Base-by-base conservation (phyloP, 2,329 filamentous ascomycete genomes). In the Zymoseptoria crescenta region DNA sequence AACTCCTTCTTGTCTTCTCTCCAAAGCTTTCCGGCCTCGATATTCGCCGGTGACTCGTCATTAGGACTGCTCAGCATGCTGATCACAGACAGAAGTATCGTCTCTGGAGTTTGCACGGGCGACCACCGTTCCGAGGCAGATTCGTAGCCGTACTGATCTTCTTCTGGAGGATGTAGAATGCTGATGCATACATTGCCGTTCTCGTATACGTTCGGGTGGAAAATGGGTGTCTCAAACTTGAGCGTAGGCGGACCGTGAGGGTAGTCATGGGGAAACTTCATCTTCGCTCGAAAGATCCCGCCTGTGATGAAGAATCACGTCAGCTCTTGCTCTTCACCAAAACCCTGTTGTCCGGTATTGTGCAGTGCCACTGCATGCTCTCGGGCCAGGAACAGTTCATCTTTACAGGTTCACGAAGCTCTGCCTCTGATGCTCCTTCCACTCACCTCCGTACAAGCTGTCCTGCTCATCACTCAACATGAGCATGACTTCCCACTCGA, bases 401-500 rank as follows among this genome's bases (percentile, higher is more conserved):
- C 35, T 45, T 45, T 16, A 45, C 35, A 45, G 35, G n/a, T 16
- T 45, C n/a, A 45, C n/a, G 9, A 45, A 16, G n/a, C 35, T 45
- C 35, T 45, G 35, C 35, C 35, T 16, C 13, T 7, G 35, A 16
- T 16, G 13, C 16, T 45, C 35, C 13, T 45, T 55, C 13, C 49
- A 76, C 83, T 59, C 77, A 93, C 92, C 92, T 69, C 92, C 92
- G 69, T 96, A 96, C 75, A 89, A 89, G 76, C 92, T 93, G 53
- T 70, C 70, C 60, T 72, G 69, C 76, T 89, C 92, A 72, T 96
- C 91, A 63, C 85, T 91, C 65, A 97, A 93, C 93, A 99, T 97
- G 62, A 99, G 84, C 89, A 96, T 96, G 20, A 97, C 91, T 75
- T 97, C 92, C 94, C 94, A 99, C 78, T 96, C 89, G 66, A 96